A percentile compares a stretch with the other conserved stretches of the same genome.
These are phyloP conservation scores for Delitschia confertaspora DNA, from an alignment of 495 filamentous ascomycete species.

Conservation along the genomic window DNA sequence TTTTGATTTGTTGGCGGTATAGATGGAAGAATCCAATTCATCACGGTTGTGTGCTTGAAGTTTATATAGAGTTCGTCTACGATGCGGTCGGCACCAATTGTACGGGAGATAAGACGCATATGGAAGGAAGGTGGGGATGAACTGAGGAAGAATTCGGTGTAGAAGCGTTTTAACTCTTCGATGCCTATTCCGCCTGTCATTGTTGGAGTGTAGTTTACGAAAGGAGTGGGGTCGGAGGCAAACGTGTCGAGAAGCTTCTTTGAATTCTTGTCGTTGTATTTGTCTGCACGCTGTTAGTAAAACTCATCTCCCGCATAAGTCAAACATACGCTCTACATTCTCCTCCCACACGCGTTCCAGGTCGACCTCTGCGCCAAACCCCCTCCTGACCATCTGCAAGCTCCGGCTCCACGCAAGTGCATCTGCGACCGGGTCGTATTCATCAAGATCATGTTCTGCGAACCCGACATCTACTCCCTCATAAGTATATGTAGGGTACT, in stretches of 20 bases:
- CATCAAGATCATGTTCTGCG: constrained; percentile 45
- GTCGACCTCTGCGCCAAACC: constrained; percentile 51
- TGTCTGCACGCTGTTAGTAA: constrained; percentile 25
- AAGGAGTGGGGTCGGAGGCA: constrained; percentile 45
- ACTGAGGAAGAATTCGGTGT: constrained; percentile 64
- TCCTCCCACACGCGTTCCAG: constrained; percentile 52
- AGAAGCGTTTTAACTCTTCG: constrained; percentile 59
- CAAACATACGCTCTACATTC: constrained; percentile 45
- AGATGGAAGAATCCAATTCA: constrained; percentile 77
- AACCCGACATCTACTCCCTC: constrained; percentile 37
- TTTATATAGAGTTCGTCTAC: constrained; percentile 50
- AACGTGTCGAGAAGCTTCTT: constrained; percentile 47
- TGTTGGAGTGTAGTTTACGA: constrained; percentile 48
- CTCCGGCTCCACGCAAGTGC: constrained; percentile 45
- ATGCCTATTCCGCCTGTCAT: constrained; percentile 68
- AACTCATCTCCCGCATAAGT: neutral
- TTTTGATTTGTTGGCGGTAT: constrained; percentile 59
- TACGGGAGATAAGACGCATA: constrained; percentile 64
- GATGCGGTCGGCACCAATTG: constrained; percentile 51
- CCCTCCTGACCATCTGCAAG: constrained; percentile 40
- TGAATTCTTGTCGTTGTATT: constrained; percentile 29
- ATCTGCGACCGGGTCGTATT: constrained; percentile 42
- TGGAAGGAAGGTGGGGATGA: constrained; percentile 57
- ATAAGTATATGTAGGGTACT: constrained; percentile 39
- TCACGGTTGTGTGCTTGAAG: constrained; percentile 62